These are phyloP conservation scores for Rhizomucor miehei DNA, from an alignment of 371 early-diverging fungal genomes.

Conservation along the genomic window DNA sequence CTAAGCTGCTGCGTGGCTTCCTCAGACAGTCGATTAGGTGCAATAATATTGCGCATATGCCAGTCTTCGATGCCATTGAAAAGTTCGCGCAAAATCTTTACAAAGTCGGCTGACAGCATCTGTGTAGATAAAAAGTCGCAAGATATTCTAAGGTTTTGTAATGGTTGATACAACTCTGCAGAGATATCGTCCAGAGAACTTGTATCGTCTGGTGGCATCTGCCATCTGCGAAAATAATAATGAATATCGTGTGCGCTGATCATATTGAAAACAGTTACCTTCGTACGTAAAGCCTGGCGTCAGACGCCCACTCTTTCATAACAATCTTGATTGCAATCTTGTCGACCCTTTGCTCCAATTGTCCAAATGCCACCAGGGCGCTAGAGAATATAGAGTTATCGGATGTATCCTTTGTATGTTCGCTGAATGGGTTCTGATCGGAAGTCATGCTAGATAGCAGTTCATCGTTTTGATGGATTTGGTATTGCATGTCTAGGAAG, in stretches of 20 bases:
- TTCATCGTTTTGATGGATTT: conserved; percentile 27
- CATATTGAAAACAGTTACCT: conserved; percentile 41
- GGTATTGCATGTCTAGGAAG: conserved; percentile 55
- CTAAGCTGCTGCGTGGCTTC: conserved; percentile 53
- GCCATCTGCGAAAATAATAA: conserved; percentile 18
- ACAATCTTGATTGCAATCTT: conserved; percentile 53
- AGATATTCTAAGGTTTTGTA: conserved; percentile 48
- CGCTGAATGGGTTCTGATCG: conserved; percentile 15
- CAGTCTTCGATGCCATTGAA: conserved; percentile 61
- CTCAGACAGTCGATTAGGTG: conserved; percentile 55
- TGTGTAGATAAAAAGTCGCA: conserved; percentile 42
- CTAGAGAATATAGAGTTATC: conserved; percentile 22
- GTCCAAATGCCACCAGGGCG: conserved; percentile 22
- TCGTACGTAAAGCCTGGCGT: conserved; percentile 55
- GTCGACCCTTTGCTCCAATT: conserved; percentile 44
- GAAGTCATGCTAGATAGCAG: not conserved
- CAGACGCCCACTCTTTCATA: conserved; percentile 57
- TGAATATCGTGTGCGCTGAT: too few species aligned
- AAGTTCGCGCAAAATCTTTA: conserved; percentile 40
- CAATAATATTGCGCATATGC: conserved; percentile 57
- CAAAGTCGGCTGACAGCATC: conserved; percentile 49
- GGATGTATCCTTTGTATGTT: conserved; percentile 2
- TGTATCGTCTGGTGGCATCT: conserved; percentile 11
- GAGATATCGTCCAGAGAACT: conserved; percentile 45
- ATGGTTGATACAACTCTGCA: conserved; percentile 57